These are phyloP conservation scores for Diutina sp. DNA, from an alignment of 1,139 yeast species.

Conservation along the genomic window DNA sequence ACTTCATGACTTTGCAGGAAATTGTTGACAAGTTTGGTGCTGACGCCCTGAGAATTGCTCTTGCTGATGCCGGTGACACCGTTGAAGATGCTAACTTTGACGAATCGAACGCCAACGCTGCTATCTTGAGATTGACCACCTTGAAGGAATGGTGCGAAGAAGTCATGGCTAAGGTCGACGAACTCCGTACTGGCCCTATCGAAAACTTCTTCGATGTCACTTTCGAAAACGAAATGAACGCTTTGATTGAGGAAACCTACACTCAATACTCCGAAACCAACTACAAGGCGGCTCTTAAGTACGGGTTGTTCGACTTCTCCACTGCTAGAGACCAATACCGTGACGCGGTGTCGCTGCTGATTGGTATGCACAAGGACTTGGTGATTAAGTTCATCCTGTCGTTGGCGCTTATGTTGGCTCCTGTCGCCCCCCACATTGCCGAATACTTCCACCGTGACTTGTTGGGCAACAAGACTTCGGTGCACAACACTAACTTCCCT, in stretches of 20 bases:
- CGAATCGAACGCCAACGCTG: slow-evolving; percentile 94
- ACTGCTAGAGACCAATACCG: slow-evolving; percentile 93
- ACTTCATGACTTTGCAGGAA: slow-evolving; percentile 84
- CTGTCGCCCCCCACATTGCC: slow-evolving; percentile 93
- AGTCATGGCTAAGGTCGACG: slow-evolving; percentile 33
- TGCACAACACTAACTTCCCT: slow-evolving; percentile 76
- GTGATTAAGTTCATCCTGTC: slow-evolving; percentile 71
- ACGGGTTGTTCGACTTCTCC: slow-evolving; percentile 89
- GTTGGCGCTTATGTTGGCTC: slow-evolving; percentile 77
- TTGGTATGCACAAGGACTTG: slow-evolving; percentile 75
- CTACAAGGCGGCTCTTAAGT: slow-evolving; percentile 82
- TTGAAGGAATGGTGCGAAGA: slow-evolving; percentile 95
- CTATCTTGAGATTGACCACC: slow-evolving; percentile 83
- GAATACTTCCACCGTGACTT: slow-evolving; percentile 83
- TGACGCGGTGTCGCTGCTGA: slow-evolving; percentile 46
- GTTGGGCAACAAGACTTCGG: slow-evolving; percentile 42
- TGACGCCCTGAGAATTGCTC: slow-evolving; percentile 93
- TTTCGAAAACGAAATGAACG: slow-evolving; percentile 89
- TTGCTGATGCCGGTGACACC: slow-evolving; percentile 98
- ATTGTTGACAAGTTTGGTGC: slow-evolving; percentile 87
- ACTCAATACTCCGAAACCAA: slow-evolving; percentile 59
- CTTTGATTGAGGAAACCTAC: slow-evolving; percentile 59
- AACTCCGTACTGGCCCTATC: slow-evolving; percentile 59
- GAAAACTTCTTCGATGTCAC: slow-evolving; percentile 70
- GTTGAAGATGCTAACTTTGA: slow-evolving; percentile 98